Base-by-base conservation (phyloP, 345 rosid species). In the Alliaria petiolata region DNA sequence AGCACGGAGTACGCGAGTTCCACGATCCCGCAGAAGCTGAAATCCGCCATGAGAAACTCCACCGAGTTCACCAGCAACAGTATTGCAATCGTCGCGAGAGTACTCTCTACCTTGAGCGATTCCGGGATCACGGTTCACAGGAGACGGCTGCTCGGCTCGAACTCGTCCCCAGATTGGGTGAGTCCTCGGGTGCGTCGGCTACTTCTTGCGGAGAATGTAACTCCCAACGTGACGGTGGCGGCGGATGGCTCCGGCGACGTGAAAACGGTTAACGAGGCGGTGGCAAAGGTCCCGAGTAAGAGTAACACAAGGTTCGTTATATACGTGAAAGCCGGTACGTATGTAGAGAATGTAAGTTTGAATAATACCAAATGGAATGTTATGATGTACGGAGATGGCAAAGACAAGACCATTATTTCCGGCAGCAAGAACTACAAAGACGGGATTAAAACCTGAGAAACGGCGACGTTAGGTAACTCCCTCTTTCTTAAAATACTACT, bases 351-450 rank as follows among this genome's bases (percentile, higher is more conserved):
- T 64, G 85, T 90, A 51, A 3, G 81, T 55, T 15, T 93, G 77
- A 86, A 84, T 33, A 90, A 86, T 72, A 70, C 43, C 60, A 80
- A 36, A 65, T 86, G 93, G 97, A 87, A 90, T 58, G 93, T 93
- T 36, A 78, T 90, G 90, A 79, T 93, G 11, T 87, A 80, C 38
- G 97, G 98, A 0, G 98, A 93, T 17, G 98, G 92, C 16, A 78
- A 44, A 59, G 56, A 49, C 1, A 69, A 73, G 81, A 87, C 92
- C 6, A 52, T 85, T 30, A 76, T 93, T 19, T 78, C 93, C 65
- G 92, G 91, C 4, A 77, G 77, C 71, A 60, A 44, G 75, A 85
- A 83, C 78, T 77, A 44, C 55, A 62, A 71, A 7, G 88, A 85
- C 16, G 88, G 88, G 11, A 68, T 79, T 35, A 78, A 83, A 4